Conservation (phyloP, 495 filamentous ascomycete species). For the Lepraria neglecta region DNA sequence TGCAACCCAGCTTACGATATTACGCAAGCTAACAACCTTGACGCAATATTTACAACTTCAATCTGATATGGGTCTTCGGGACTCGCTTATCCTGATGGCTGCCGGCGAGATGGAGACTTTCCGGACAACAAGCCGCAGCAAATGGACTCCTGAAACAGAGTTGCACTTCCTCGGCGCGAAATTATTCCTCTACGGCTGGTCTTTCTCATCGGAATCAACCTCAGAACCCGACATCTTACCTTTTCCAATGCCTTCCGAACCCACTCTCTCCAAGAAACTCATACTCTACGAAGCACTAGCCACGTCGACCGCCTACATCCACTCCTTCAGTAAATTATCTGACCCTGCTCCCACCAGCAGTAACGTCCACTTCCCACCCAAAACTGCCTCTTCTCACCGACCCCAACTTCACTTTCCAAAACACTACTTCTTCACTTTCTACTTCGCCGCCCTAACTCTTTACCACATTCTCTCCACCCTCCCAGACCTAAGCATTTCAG, state of each 20-base stretch:
- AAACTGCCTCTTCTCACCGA: too few species aligned
- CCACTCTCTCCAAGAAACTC: neutral
- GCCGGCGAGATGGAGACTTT: neutral
- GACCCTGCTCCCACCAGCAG: neutral
- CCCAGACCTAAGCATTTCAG: neutral
- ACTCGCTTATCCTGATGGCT: neutral
- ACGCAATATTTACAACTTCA: neutral
- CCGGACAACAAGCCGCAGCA: neutral
- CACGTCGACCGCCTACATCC: neutral
- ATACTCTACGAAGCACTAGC: neutral
- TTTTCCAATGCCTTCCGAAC: neutral
- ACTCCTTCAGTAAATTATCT: neutral
- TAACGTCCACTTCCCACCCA: neutral
- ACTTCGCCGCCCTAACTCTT: neutral
- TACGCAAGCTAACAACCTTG: neutral
- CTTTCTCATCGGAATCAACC: neutral
- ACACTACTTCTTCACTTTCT: neutral
- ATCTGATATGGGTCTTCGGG: too few species aligned
- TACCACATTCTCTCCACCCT: neutral
- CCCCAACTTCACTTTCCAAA: neutral
- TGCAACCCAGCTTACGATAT: neutral
- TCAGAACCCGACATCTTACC: neutral
- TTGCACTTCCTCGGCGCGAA: neutral
- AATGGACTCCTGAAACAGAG: neutral
- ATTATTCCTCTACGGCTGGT: neutral